Percentiles rank a stretch among this genome's conserved stretches.
Evolutionary conservation across 148 eudicot genomes (phyloP).

Genomic region (Pharnaceum exiguum): DNA sequence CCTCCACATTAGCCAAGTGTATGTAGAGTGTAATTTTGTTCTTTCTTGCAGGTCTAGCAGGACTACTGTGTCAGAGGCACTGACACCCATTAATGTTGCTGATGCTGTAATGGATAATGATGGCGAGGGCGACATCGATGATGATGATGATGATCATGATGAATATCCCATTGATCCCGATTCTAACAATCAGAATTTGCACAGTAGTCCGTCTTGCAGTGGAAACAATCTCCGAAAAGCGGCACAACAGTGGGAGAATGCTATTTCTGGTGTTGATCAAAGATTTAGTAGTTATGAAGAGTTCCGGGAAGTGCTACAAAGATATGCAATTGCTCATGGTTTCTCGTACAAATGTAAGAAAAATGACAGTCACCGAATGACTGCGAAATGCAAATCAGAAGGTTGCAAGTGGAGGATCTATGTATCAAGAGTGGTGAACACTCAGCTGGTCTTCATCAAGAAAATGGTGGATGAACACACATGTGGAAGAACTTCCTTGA

Average conservation of each 20-base stretch:
- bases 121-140: too few species aligned
- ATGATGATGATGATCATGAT: too few species aligned
- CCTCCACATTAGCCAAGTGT: background rate
- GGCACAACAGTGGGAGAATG: conserved; percentile 38
- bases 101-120: conserved; percentile 15
- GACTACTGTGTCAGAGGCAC: conserved; percentile 50
- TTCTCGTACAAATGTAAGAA: conserved; percentile 46
- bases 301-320: conserved; percentile 41
- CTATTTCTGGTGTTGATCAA: conserved; percentile 48
- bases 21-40: background rate
- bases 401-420: conserved; percentile 51
- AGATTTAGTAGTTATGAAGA: conserved; percentile 39
- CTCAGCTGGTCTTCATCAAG: conserved; percentile 43
- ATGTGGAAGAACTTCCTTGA: conserved; percentile 34
- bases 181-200: conserved; percentile 4
- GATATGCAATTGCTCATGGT: conserved; percentile 46
- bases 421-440: conserved; percentile 38
- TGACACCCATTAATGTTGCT: conserved; percentile 25
- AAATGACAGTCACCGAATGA: conserved; percentile 41
- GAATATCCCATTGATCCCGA: conserved; percentile 30
- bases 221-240: conserved; percentile 26
- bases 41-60: conserved; percentile 49
- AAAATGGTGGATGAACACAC: conserved; percentile 38
- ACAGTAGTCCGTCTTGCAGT: conserved; percentile 10
- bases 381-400: conserved; percentile 45